Evolutionary conservation across 345 rosid genomes (phyloP).

Genomic region (Eutrema japonicum): DNA sequence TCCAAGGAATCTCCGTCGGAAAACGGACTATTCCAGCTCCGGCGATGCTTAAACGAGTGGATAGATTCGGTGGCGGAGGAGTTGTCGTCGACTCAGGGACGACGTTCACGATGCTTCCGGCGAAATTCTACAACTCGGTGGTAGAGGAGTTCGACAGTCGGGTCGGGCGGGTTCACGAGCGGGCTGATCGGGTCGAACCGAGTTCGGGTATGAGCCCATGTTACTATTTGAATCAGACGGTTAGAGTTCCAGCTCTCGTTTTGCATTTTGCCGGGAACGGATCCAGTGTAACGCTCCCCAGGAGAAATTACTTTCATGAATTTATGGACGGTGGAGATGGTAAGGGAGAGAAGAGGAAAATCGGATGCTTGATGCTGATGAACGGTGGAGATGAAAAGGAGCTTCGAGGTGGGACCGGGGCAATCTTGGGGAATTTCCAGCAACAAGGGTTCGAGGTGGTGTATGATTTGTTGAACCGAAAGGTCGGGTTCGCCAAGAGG

Average conservation of each 20-base stretch:
- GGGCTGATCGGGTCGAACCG: constrained; percentile 68
- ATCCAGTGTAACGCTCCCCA: constrained; percentile 78
- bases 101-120: constrained; percentile 90
- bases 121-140: constrained; percentile 61
- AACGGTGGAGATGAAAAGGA: constrained; percentile 88
- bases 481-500: constrained; percentile 87
- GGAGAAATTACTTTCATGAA: constrained; percentile 77
- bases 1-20: constrained; percentile 81
- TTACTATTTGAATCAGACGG: constrained; percentile 53
- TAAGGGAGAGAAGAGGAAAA: constrained; percentile 50
- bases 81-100: constrained; percentile 94
- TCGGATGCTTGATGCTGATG: constrained; percentile 92
- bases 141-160: constrained; percentile 67
- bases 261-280: constrained; percentile 73
- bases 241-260: constrained; percentile 57
- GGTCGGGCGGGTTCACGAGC: constrained; percentile 57
- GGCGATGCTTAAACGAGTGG: constrained; percentile 55
- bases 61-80: constrained; percentile 73
- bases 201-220: constrained; percentile 79
- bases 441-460: constrained; percentile 97
- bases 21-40: constrained; percentile 71
- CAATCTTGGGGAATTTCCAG: constrained; percentile 80
- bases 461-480: constrained; percentile 72
- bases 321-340: constrained; percentile 69
- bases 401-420: constrained; percentile 79